Base-by-base conservation (phyloP, 163 green algal species). In the Volvox carteri region DNA sequence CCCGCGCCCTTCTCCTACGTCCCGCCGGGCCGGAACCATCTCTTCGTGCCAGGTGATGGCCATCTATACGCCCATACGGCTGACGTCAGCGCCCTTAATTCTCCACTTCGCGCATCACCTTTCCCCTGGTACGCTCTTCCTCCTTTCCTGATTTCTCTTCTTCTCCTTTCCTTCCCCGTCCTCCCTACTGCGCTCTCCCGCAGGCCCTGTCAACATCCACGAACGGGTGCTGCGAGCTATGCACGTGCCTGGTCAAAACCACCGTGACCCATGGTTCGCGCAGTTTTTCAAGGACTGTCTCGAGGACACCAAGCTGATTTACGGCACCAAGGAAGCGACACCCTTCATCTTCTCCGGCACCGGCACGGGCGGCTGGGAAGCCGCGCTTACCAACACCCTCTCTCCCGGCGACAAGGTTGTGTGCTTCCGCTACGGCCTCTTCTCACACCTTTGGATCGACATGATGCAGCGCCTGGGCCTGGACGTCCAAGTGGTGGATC, bases 151-250 rank as follows among this genome's bases (percentile, higher is more conserved):
- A 54, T 39, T 44, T 39, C 67, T n/a, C 78, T 25, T 21, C 33
- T 33, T 52, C 67, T 50, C 14, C 18, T 35, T 77, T 46, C 67
- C 18, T 5, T 70, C 42, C 79, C 28, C 62, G 19, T 78, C 25
- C 21, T 37, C 58, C 65, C 11, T 58, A 16, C 41, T 48, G 0
- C 37, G 58, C 25, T 18, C 18, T 4, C 21, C 3, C 70, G 28
- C 93, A 96, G 98, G 98, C n/a, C 98, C 98, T 0, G 97, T 98
- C 25, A 99, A 99, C 95, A 99, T 99, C 80, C 98, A 99, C 70
- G 96, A 99, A 2, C 86, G 92, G 16, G 97, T 99, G 30, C 88
- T 96, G 73, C 92, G 95, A 0, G 98, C 96, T 0, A 99, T 99
- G 98, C 86, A 95, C 35, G 93, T 97, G 46, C 96, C 96, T 1